These are phyloP conservation scores for Dactylella cylindrospora DNA, from an alignment of 2,329 filamentous ascomycete genomes.

Conservation along the genomic window DNA sequence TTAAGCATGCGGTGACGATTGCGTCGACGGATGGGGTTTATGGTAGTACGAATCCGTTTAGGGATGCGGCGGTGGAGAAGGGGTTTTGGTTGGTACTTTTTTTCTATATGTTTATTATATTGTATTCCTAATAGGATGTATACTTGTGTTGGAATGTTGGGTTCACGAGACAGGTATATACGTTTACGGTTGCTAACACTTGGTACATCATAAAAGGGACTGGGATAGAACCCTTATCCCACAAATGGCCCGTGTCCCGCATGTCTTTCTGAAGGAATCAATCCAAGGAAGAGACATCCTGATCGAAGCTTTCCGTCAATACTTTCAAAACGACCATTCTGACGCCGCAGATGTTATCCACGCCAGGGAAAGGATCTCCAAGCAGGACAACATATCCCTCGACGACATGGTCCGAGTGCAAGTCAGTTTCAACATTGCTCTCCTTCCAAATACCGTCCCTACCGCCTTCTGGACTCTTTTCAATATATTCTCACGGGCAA, in stretches of 20 bases:
- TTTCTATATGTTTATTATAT: not conserved
- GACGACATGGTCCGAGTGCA: constrained; percentile 50
- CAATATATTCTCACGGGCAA: constrained; percentile 54
- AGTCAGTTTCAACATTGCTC: constrained; percentile 49
- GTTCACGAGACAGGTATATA: not conserved
- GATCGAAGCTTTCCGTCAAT: not conserved
- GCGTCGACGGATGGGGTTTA: constrained; percentile 40
- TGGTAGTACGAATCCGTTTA: constrained; percentile 37
- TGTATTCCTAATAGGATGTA: no score
- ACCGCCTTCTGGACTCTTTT: constrained; percentile 56
- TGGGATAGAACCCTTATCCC: constrained; percentile 7
- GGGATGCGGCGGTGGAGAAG: constrained; percentile 39
- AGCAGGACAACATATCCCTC: constrained; percentile 15
- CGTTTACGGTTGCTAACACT: no score
- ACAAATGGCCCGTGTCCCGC: constrained; percentile 4
- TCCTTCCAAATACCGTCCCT: constrained; percentile 55
- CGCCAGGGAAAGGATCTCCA: constrained; percentile 6
- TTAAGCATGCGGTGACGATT: constrained; percentile 35
- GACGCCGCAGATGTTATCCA: constrained; percentile 18
- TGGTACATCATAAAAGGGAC: not conserved
- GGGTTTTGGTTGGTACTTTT: constrained; percentile 26
- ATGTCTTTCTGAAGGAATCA: constrained; percentile 4
- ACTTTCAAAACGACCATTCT: constrained; percentile 17
- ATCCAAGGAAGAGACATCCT: constrained; percentile 12
- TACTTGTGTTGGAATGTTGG: no score